phyloP scores from a whole-genome alignment of 208 protist species.

The Balamuthia mandrillaris region DNA sequence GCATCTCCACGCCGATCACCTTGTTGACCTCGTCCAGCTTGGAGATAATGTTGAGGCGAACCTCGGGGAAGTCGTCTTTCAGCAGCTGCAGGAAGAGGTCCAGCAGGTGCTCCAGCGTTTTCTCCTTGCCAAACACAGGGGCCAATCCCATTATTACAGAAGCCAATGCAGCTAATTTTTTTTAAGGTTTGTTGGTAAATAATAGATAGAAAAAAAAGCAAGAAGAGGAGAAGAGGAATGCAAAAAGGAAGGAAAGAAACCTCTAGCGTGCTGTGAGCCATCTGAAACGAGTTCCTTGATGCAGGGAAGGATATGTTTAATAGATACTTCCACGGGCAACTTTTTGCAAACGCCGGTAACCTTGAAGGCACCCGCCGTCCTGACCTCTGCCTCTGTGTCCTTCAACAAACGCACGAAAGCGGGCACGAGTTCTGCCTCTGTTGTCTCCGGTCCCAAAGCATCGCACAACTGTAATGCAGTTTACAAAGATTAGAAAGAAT shows the following conservation, averaged over 20 bases:
- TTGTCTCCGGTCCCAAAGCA: constrained; percentile 58
- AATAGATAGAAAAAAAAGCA: not conserved
- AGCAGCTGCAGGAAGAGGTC: constrained; percentile 80
- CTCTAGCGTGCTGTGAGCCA: constrained; percentile 75
- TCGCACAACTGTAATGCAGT: constrained; percentile 39
- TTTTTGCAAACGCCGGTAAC: constrained; percentile 64
- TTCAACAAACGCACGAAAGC: constrained; percentile 73
- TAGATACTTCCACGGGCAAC: constrained; percentile 52
- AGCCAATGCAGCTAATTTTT: constrained; percentile 75
- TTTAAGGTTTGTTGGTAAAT: too few species aligned
- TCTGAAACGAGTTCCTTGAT: constrained; percentile 69
- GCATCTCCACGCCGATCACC: constrained; percentile 75
- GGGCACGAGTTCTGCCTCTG: constrained; percentile 67
- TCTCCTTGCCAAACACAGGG: constrained; percentile 73
- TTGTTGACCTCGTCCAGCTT: constrained; percentile 77
- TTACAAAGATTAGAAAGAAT: too few species aligned
- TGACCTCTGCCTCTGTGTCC: constrained; percentile 84
- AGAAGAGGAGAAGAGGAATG: too few species aligned
- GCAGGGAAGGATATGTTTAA: constrained; percentile 70
- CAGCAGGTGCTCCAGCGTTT: constrained; percentile 76
- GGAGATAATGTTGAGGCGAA: constrained; percentile 83
- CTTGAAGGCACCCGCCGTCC: constrained; percentile 76
- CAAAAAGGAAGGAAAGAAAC: constrained; percentile 44
- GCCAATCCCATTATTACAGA: constrained; percentile 75
- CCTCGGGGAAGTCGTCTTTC: constrained; percentile 78